Conservation (phyloP, 2,329 filamentous ascomycete genomes). For the Colletotrichum horii region DNA sequence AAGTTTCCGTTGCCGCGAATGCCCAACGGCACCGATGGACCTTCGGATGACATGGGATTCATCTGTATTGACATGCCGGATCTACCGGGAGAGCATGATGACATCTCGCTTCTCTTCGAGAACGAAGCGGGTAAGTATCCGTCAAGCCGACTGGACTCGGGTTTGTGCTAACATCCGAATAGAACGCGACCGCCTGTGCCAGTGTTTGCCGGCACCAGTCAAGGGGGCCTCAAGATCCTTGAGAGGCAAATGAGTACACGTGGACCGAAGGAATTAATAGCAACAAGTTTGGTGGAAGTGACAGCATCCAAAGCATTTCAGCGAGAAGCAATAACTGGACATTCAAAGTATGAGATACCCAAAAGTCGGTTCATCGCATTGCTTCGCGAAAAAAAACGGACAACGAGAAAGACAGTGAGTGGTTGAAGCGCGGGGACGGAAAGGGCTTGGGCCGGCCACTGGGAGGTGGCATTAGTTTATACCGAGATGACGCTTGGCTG, state of each 20-base stretch:
- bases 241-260: constrained; percentile 14
- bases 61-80: constrained; percentile 87
- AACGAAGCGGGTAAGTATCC: constrained; percentile 71
- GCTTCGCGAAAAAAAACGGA: constrained; percentile 12
- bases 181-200: constrained; percentile 61
- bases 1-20: constrained; percentile 84
- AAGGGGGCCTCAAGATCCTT: constrained; percentile 49
- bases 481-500: background rate
- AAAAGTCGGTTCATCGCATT: constrained; percentile 15
- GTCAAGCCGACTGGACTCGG: background rate
- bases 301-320: constrained; percentile 6
- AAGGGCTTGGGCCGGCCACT: background rate
- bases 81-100: constrained; percentile 90
- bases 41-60: constrained; percentile 71
- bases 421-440: background rate
- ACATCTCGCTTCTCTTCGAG: constrained; percentile 87
- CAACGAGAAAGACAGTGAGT: background rate
- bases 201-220: constrained; percentile 60
- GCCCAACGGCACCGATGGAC: constrained; percentile 53
- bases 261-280: background rate
- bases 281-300: background rate
- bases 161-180: background rate
- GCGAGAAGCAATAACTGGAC: constrained; percentile 6
- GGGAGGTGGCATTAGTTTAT: background rate
- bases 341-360: constrained; percentile 22